Base-by-base conservation (phyloP, 225 moss, liverwort and hornwort species). In the Sphagnum contortum region DNA sequence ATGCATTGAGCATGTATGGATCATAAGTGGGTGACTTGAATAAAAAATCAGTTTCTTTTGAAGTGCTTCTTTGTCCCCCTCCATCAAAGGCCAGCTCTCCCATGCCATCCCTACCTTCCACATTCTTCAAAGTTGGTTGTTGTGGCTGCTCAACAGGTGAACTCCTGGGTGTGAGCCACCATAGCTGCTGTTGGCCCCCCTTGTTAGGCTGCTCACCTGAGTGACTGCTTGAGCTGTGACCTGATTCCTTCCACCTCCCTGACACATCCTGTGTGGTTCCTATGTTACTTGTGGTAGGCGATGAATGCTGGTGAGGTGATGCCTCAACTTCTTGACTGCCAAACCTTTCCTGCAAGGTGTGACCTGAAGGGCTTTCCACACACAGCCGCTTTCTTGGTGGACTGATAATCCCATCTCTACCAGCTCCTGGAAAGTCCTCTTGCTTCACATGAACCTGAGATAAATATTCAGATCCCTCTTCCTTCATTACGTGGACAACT, bases 301-400 rank as follows among this genome's bases (percentile, higher is more conserved):
- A 68, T 4, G 69, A 44, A 74, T 66, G 71, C 51, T 76, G 67
- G 57, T 50, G 72, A 46, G 61, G 47, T 12, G 68, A 73, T 53
- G 69, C 80, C 51, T 70, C 72, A n/a, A 59, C 60, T 58, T 72
- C 67, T 59, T 69, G 79, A 64, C 66, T 57, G 47, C 62, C 69
- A 3, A 57, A 56, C 55, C 63, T 72, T 48, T 83, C 79, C 53
- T 79, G 79, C 72, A 79, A 71, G 50, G 66, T 72, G 57, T 73
- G 70, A 13, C 79, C 69, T 60, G 77, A 10, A 3, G 79, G 58
- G 61, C 66, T 77, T 61, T 54, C 70, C 72, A 75, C 60, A 13
- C 77, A 64, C 48, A 77, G 72, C 52, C 83, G 80, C 62, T 83
- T 83, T 62, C 70, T 66, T 4, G 83, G 79, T 49, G 77, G 83